Conservation (phyloP, 352 stramenopile species). For the Pythium sp. region DNA sequence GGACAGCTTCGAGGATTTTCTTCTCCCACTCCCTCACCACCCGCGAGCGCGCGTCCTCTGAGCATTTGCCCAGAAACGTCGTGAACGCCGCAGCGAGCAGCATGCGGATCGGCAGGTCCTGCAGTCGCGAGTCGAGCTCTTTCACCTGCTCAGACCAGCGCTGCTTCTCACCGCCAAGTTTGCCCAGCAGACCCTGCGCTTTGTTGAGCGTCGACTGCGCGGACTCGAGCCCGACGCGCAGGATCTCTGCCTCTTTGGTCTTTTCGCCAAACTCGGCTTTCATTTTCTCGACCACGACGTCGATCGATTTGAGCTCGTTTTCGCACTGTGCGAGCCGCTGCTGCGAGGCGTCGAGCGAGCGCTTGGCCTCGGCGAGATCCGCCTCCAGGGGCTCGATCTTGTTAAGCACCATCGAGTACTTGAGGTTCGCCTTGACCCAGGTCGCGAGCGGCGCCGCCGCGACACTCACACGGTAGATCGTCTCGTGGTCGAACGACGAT, state of each 20-base stretch:
- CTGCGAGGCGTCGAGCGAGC: conserved; percentile 83
- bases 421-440: conserved; percentile 95
- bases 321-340: conserved; percentile 88
- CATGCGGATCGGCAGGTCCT: conserved; percentile 87
- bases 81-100: conserved; percentile 91
- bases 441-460: conserved; percentile 91
- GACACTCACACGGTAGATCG: conserved; percentile 93
- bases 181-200: conserved; percentile 86
- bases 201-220: conserved; percentile 91
- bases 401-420: conserved; percentile 94
- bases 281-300: conserved; percentile 85
- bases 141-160: conserved; percentile 91
- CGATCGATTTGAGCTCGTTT: conserved; percentile 90
- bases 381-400: conserved; percentile 93
- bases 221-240: conserved; percentile 83
- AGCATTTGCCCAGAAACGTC: conserved; percentile 91
- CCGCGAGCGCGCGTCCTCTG: conserved; percentile 78
- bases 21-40: conserved; percentile 83
- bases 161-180: conserved; percentile 90
- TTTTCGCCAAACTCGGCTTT: conserved; percentile 92
- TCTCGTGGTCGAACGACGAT: conserved; percentile 92
- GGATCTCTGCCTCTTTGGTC: conserved; percentile 91
- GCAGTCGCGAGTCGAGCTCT: conserved; percentile 73
- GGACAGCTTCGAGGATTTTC: conserved; percentile 41
- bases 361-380: conserved; percentile 88